Conservation (phyloP, 768 basidiomycete species). For the Tulasnella sp. region DNA sequence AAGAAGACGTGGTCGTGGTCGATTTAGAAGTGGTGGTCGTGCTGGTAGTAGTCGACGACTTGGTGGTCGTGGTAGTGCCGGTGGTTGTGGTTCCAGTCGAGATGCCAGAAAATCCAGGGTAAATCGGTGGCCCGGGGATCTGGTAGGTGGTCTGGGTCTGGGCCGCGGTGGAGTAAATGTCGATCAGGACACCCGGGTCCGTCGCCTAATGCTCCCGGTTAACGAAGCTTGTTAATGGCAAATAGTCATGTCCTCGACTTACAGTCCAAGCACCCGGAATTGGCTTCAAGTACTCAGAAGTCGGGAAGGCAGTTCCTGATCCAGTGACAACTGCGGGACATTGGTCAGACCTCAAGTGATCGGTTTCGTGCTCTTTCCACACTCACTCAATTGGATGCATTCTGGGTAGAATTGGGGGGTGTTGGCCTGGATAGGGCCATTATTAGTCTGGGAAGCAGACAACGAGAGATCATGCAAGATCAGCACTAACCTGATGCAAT, state of each 20-base stretch:
- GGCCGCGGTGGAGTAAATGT: slow-evolving; percentile 20
- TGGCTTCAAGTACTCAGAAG: slow-evolving; percentile 21
- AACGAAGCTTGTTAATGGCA: not conserved
- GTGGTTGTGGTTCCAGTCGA: slow-evolving; percentile 5
- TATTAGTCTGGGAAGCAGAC: not conserved
- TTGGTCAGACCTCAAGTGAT: not conserved
- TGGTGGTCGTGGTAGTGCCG: not conserved
- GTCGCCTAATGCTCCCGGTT: not conserved
- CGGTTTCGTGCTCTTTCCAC: not conserved
- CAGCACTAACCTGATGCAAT: slow-evolving; percentile 20
- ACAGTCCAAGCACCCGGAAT: slow-evolving; percentile 26
- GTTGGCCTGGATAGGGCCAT: not conserved
- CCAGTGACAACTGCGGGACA: slow-evolving; percentile 22
- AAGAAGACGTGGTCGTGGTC: not conserved
- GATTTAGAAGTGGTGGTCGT: slow-evolving; percentile 5
- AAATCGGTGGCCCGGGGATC: slow-evolving; percentile 20
- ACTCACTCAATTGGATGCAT: slow-evolving; percentile 19
- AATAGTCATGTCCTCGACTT: not conserved
- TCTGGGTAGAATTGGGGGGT: slow-evolving; percentile 30
- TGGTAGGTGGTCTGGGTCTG: slow-evolving; percentile 21
- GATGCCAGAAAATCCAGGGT: not conserved
- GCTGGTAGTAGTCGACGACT: not conserved
- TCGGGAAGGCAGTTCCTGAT: slow-evolving; percentile 22
- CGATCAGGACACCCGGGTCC: slow-evolving; percentile 24
- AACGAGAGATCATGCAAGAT: not conserved